Evolutionary conservation across 176 grass and related monocot genomes (phyloP).

Genomic region (Oryza coarctata): DNA sequence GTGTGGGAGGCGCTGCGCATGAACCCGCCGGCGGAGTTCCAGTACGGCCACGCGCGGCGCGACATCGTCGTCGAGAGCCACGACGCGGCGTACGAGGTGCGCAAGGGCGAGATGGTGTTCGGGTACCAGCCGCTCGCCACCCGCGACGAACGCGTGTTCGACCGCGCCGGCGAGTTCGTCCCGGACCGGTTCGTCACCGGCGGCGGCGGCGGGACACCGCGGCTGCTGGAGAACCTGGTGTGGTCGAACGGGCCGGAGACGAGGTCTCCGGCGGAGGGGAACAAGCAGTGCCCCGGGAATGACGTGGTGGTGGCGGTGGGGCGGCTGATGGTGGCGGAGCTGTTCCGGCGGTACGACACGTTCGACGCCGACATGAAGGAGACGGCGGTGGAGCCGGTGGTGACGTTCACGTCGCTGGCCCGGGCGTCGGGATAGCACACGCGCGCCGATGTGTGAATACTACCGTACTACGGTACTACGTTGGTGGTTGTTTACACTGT

Average conservation of each 20-base stretch:
- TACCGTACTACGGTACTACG: too few relatives aligned
- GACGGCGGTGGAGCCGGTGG: conserved; percentile 42
- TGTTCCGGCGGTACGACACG: conserved; percentile 74
- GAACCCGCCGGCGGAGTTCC: conserved; percentile 79
- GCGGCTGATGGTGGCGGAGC: conserved; percentile 60
- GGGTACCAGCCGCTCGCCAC: conserved; percentile 76
- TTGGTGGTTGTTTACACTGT: too few relatives aligned
- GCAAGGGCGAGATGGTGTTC: conserved; percentile 71
- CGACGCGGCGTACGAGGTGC: conserved; percentile 58
- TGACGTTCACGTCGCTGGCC: conserved; percentile 61
- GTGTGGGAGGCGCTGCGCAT: conserved; percentile 70
- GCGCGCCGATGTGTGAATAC: too few relatives aligned
- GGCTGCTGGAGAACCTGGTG: conserved; percentile 58
- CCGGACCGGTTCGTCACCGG: conserved; percentile 49
- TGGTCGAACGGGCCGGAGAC: conserved; percentile 94
- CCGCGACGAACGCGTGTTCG: conserved; percentile 63
- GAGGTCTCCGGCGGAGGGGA: conserved; percentile 36
- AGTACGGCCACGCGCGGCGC: conserved; percentile 58
- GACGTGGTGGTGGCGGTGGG: conserved; percentile 58
- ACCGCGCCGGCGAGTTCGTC: conserved; percentile 42
- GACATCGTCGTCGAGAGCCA: conserved; percentile 77
- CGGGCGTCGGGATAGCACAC: not conserved
- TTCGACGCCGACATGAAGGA: conserved; percentile 40
- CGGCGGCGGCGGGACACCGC: not conserved
- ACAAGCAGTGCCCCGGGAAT: conserved; percentile 88